Percentiles rank a stretch among this genome's conserved stretches.
Evolutionary conservation across 2,329 filamentous ascomycete genomes (phyloP).

Genomic region (Paracorniculantispora psalliotae): DNA sequence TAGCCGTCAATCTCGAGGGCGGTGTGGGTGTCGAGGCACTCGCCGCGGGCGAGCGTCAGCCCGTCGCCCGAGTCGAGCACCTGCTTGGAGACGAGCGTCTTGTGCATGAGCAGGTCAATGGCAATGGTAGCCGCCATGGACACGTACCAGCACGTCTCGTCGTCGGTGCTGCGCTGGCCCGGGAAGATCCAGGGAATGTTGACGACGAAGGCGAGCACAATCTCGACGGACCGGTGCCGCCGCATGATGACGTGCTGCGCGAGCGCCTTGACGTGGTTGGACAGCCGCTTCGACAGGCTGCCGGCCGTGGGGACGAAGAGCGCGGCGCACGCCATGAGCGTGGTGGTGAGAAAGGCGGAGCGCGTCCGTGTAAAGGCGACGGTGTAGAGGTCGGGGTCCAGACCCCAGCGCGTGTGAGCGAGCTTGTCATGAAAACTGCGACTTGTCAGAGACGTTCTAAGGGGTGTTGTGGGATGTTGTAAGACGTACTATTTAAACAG

Average conservation of each 20-base stretch:
- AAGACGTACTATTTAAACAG: slow-evolving; percentile 59
- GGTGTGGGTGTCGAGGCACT: slow-evolving; percentile 62
- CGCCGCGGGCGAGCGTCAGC: slow-evolving; percentile 52
- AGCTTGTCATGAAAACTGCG: slow-evolving; percentile 63
- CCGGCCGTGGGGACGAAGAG: slow-evolving; percentile 61
- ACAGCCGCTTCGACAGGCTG: slow-evolving; percentile 60
- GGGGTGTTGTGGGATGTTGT: not conserved
- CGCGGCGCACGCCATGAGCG: slow-evolving; percentile 63
- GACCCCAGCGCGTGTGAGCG: slow-evolving; percentile 68
- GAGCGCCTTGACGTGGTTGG: slow-evolving; percentile 58
- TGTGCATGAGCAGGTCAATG: slow-evolving; percentile 64
- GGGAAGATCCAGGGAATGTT: slow-evolving; percentile 73
- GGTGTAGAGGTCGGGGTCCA: slow-evolving; percentile 63
- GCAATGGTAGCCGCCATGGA: slow-evolving; percentile 65
- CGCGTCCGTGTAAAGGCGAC: slow-evolving; percentile 60
- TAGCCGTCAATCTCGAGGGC: slow-evolving; percentile 66
- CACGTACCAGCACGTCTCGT: slow-evolving; percentile 68
- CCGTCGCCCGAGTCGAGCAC: slow-evolving; percentile 40
- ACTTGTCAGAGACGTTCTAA: not conserved
- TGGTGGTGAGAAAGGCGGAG: slow-evolving; percentile 68
- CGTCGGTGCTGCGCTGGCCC: slow-evolving; percentile 62
- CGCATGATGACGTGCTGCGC: slow-evolving; percentile 57
- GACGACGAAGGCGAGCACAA: slow-evolving; percentile 69
- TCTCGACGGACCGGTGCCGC: slow-evolving; percentile 65
- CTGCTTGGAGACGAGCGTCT: slow-evolving; percentile 55